Conservation (phyloP, 176 grass and related monocot genomes). For the Aechmea fasciata region DNA sequence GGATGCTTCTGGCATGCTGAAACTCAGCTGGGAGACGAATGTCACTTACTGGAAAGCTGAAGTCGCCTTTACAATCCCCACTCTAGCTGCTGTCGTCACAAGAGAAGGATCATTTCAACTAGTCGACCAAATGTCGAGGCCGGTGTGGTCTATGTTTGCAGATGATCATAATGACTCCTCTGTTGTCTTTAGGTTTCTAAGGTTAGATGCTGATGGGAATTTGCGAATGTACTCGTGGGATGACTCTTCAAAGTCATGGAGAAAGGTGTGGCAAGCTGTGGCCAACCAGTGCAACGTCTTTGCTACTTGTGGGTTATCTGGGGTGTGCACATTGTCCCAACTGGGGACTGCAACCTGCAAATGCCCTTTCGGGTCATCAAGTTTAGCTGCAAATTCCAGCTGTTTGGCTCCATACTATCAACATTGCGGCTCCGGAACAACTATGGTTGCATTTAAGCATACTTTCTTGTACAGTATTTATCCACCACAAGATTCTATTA, state of each 20-base stretch:
- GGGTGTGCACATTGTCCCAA: background rate
- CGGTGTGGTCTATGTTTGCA: background rate
- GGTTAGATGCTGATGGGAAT: constrained; percentile 9
- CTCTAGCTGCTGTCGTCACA: constrained; percentile 1
- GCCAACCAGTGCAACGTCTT: constrained; percentile 4
- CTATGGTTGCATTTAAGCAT: background rate
- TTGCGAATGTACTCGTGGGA: constrained; percentile 9
- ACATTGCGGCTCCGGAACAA: background rate
- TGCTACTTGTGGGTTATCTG: constrained; percentile 1
- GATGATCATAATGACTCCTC: constrained; percentile 10
- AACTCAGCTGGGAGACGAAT: constrained; percentile 10
- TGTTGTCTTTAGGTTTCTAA: constrained; percentile 4
- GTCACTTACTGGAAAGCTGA: constrained; percentile 6
- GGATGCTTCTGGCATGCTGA: constrained; percentile 8
- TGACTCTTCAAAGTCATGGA: constrained; percentile 5
- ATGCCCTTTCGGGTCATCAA: constrained; percentile 3
- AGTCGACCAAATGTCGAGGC: background rate
- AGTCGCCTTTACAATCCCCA: background rate
- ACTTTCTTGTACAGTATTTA: constrained; percentile 5
- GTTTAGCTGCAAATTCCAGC: background rate
- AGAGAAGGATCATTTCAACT: constrained; percentile 6
- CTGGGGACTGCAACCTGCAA: background rate
- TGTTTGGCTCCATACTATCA: constrained; percentile 10
- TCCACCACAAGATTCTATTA: background rate
- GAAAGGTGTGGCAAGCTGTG: constrained; percentile 4